Percentiles rank a stretch among this genome's conserved stretches.
phyloP scores from a whole-genome alignment of 768 basidiomycete genomes.

The Suillus spraguei region DNA sequence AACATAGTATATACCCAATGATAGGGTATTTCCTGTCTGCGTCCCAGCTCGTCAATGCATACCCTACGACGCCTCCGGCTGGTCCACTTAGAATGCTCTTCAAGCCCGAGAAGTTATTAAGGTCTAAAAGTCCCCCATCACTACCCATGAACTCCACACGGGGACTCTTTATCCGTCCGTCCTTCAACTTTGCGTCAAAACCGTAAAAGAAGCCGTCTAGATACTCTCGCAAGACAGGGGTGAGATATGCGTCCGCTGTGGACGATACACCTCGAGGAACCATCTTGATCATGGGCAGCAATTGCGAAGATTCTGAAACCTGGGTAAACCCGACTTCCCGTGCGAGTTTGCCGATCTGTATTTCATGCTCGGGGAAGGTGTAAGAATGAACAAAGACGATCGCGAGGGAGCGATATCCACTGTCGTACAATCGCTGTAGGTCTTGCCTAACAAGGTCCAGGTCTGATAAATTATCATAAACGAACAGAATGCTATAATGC shows the following conservation, averaged over 20 bases:
- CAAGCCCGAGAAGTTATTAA: conserved; percentile 86
- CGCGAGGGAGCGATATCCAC: conserved; percentile 88
- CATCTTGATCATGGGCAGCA: conserved; percentile 96
- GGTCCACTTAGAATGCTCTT: conserved; percentile 94
- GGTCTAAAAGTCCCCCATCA: conserved; percentile 84
- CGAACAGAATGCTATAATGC: conserved; percentile 11
- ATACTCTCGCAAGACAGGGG: conserved; percentile 82
- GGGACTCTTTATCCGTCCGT: conserved; percentile 57
- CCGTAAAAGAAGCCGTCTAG: conserved; percentile 91
- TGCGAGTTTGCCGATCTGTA: conserved; percentile 69
- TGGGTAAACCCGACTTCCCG: conserved; percentile 85
- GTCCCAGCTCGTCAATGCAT: conserved; percentile 89
- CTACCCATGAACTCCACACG: conserved; percentile 96
- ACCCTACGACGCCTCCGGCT: conserved; percentile 95
- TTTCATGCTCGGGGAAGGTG: conserved; percentile 88
- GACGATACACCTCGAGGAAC: conserved; percentile 91
- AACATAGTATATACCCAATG: conserved; percentile 65
- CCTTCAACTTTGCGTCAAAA: conserved; percentile 75
- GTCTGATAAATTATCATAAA: conserved; percentile 42
- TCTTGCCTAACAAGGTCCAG: conserved; percentile 53
- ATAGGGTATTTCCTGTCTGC: conserved; percentile 67
- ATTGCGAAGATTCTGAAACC: conserved; percentile 82
- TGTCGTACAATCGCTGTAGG: conserved; percentile 69
- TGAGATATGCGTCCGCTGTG: conserved; percentile 94
- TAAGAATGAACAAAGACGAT: conserved; percentile 92